Conservation (phyloP, 148 eudicot genomes). For the Spergularia bocconei region DNA sequence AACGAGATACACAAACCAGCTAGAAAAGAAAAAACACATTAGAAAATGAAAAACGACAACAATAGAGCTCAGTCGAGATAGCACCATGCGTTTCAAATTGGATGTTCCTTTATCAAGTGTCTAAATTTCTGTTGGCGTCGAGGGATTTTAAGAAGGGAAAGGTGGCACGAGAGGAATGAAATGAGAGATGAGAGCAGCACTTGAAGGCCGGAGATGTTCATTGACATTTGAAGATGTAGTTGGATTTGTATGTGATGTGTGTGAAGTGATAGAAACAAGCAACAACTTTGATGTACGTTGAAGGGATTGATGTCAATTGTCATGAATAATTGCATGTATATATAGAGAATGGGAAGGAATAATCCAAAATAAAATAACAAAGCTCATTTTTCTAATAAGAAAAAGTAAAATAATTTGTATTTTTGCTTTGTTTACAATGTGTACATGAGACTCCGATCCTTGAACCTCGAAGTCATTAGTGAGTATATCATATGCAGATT, state of each 20-base stretch:
- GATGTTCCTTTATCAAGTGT: slow-evolving; percentile 3
- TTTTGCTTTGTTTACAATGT: too few species aligned
- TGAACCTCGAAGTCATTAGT: too few species aligned
- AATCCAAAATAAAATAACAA: too few species aligned
- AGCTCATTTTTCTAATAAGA: too few species aligned
- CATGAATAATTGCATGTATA: not conserved
- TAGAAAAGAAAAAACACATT: not conserved
- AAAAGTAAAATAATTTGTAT: too few species aligned
- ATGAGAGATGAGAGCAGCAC: slow-evolving; percentile 9
- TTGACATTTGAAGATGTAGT: not conserved
- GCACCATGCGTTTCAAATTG: slow-evolving; percentile 17
- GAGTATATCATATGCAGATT: too few species aligned
- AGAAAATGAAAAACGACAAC: not conserved
- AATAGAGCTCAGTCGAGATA: slow-evolving; percentile 44
- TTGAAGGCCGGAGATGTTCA: not conserved
- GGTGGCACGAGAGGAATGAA: not conserved
- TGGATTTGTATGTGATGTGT: slow-evolving; percentile 2
- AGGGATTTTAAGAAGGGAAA: not conserved
- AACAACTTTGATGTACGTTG: slow-evolving; percentile 25
- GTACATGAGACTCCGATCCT: too few species aligned
- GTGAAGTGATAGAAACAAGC: slow-evolving; percentile 38
- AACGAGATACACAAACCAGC: not conserved
- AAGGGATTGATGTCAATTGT: slow-evolving; percentile 26
- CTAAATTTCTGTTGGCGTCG: not conserved
- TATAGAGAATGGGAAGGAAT: slow-evolving; percentile 20